Evolutionary conservation across 805 yeast species (phyloP).

Genomic region (Wickerhamiella dianesei): DNA sequence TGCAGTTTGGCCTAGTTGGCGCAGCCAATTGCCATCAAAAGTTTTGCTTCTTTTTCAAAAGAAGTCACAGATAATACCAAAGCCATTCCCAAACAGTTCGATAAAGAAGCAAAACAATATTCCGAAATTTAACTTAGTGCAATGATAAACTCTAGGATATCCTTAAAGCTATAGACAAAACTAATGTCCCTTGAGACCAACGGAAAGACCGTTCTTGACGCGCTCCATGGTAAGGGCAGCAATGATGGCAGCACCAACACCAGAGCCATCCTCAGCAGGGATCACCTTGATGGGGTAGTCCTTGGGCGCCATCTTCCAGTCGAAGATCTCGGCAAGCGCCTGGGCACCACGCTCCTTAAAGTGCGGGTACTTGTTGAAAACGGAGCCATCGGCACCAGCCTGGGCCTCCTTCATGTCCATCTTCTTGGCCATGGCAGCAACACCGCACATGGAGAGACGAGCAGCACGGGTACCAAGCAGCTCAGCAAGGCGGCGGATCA

Average conservation of each 20-base stretch:
- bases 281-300: conserved; percentile 74
- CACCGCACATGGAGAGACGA: conserved; percentile 84
- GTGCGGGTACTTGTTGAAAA: conserved; percentile 83
- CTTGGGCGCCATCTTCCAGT: conserved; percentile 43
- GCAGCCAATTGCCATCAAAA: background rate
- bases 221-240: conserved; percentile 88
- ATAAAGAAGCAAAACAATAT: background rate
- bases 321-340: conserved; percentile 80
- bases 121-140: background rate
- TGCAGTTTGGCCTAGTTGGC: too few species aligned
- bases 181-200: conserved; percentile 22
- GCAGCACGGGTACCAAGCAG: conserved; percentile 87
- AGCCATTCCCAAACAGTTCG: background rate
- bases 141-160: background rate
- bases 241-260: conserved; percentile 97
- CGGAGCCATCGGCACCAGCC: conserved; percentile 97
- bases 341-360: conserved; percentile 80
- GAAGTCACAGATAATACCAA: too few species aligned
- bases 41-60: too few species aligned
- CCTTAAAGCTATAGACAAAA: too few species aligned
- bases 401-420: conserved; percentile 56
- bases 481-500: conserved; percentile 72
- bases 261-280: conserved; percentile 96
- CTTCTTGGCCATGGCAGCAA: conserved; percentile 86
- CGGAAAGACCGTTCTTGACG: conserved; percentile 42